Percentiles rank a stretch among this genome's conserved stretches.
Conservation (phyloP, 306 rosid species). For the Quercus engelmannii region DNA sequence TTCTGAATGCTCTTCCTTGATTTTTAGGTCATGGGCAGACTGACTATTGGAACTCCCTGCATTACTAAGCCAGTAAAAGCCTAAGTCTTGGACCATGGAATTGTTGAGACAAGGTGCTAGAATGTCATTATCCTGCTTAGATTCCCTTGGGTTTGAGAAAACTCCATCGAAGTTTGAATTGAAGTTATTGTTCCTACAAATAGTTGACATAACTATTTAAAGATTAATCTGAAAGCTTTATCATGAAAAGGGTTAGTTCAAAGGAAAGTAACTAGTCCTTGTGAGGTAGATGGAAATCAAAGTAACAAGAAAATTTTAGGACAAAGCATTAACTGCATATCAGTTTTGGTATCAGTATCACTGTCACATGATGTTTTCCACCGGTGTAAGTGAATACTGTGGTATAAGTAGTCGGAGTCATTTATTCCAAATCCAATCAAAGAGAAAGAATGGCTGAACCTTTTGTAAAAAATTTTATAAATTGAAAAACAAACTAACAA, state of each 20-base stretch:
- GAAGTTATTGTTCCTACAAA: slow-evolving; percentile 28
- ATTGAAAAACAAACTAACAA: neutral
- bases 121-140: slow-evolving; percentile 12
- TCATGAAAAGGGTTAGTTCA: neutral
- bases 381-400: neutral
- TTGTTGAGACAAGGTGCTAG: slow-evolving; percentile 8
- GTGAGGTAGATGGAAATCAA: neutral
- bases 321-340: slow-evolving; percentile 1
- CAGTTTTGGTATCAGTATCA: neutral
- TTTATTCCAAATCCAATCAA: neutral
- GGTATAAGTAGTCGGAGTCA: neutral
- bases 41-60: slow-evolving; percentile 25
- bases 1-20: slow-evolving; percentile 47
- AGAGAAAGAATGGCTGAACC: neutral
- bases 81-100: slow-evolving; percentile 45
- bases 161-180: slow-evolving; percentile 18
- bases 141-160: slow-evolving; percentile 25
- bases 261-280: neutral
- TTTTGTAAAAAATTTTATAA: neutral
- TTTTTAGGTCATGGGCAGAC: slow-evolving; percentile 20
- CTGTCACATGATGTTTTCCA: neutral
- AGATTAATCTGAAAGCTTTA: neutral
- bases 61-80: slow-evolving; percentile 34
- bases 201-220: neutral
- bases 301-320: neutral